Conservation (phyloP, 164 flowering plant species). For the Vitis amurensis region DNA sequence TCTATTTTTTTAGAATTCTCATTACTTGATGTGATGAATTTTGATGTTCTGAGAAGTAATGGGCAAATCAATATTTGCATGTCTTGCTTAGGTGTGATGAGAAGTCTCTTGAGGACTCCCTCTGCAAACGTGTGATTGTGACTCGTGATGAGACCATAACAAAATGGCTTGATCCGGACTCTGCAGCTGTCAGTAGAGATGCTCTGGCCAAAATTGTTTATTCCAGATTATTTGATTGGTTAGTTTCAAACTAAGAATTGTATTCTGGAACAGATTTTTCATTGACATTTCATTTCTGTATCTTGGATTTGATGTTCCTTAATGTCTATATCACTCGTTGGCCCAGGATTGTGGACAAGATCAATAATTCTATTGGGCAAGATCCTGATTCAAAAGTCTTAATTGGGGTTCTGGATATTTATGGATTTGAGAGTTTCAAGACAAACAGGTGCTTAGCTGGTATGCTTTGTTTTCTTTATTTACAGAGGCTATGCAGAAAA, state of each 20-base stretch:
- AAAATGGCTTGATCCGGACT: constrained; percentile 70
- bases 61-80: constrained; percentile 4
- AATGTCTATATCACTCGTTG: constrained; percentile 7
- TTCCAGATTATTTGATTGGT: constrained; percentile 86
- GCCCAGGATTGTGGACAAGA: constrained; percentile 79
- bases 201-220: constrained; percentile 83
- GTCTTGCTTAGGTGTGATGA: constrained; percentile 68
- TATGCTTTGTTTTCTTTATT: constrained; percentile 49
- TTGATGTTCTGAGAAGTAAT: constrained; percentile 1
- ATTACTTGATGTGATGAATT: not conserved
- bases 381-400: constrained; percentile 45
- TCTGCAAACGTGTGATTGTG: constrained; percentile 85
- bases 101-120: constrained; percentile 78
- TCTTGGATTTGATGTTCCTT: constrained; percentile 4
- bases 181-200: constrained; percentile 82
- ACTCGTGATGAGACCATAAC: constrained; percentile 91
- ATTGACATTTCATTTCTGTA: not conserved
- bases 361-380: constrained; percentile 47
- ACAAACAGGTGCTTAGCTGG: constrained; percentile 89
- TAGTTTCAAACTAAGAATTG: constrained; percentile 13
- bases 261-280: not conserved
- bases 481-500: constrained; percentile 9
- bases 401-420: constrained; percentile 74
- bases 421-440: constrained; percentile 84
- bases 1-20: not conserved